Evolutionary conservation across 495 filamentous ascomycete genomes (phyloP).

Genomic region (Penicillium maclennaniae): DNA sequence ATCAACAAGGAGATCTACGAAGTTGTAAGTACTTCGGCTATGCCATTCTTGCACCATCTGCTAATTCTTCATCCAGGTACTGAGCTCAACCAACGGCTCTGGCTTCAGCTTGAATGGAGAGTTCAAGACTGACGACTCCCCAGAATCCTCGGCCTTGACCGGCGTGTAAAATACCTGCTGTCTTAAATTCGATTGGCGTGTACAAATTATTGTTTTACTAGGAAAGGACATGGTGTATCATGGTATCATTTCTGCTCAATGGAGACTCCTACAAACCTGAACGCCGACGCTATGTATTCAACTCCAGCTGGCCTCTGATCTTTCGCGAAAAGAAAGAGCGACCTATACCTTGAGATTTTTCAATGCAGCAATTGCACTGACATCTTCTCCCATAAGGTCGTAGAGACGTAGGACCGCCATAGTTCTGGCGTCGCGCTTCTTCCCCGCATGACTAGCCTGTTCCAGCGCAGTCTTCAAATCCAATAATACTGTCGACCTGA

Average conservation of each 20-base stretch:
- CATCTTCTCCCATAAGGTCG: conserved; percentile 67
- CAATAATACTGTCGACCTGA: conserved; percentile 74
- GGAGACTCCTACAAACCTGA: conserved; percentile 22
- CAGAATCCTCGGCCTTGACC: conserved; percentile 41
- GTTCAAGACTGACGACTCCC: conserved; percentile 59
- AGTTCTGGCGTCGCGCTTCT: conserved; percentile 52
- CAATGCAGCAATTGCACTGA: conserved; percentile 60
- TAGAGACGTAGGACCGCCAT: conserved; percentile 73
- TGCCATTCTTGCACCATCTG: neutral
- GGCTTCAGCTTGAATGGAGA: conserved; percentile 82
- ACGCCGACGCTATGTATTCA: conserved; percentile 51
- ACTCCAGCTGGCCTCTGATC: conserved; percentile 12
- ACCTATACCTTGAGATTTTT: conserved; percentile 57
- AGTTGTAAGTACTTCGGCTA: conserved; percentile 55
- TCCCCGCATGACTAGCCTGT: conserved; percentile 57
- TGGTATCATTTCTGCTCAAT: conserved; percentile 49
- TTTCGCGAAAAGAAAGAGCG: neutral
- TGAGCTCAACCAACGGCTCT: conserved; percentile 81
- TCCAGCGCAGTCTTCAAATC: conserved; percentile 78
- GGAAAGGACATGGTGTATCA: conserved; percentile 44
- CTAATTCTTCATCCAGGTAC: conserved; percentile 44
- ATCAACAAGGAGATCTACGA: conserved; percentile 81
- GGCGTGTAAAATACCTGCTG: conserved; percentile 42
- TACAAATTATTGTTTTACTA: conserved; percentile 46
- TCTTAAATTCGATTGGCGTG: conserved; percentile 33